Conservation (phyloP, 2,329 filamentous ascomycete species). For the Ascochyta koolunga region DNA sequence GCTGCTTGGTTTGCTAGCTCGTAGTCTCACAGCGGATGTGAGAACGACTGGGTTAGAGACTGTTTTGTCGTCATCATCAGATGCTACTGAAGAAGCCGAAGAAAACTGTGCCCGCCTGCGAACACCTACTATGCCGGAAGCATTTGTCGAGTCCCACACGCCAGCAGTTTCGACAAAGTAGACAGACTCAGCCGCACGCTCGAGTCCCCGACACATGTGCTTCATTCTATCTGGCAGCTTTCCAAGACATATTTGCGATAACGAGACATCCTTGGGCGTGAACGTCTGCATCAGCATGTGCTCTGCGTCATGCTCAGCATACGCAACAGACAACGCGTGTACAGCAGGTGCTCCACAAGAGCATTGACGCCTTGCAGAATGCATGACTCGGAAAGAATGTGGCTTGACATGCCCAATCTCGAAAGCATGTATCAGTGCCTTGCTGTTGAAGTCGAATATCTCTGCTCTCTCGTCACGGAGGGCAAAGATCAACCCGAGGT, state of each 20-base stretch:
- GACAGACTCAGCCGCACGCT: conserved; percentile 56
- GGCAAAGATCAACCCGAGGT: conserved; percentile 65
- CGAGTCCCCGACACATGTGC: conserved; percentile 44
- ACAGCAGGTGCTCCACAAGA: conserved; percentile 63
- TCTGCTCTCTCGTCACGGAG: conserved; percentile 63
- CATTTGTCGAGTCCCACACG: conserved; percentile 66
- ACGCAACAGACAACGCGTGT: conserved; percentile 68
- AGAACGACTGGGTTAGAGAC: conserved; percentile 17
- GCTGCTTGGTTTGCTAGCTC: conserved; percentile 24
- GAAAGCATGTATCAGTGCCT: conserved; percentile 67
- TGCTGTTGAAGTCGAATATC: conserved; percentile 65
- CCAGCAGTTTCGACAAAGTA: conserved; percentile 67
- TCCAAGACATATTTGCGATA: conserved; percentile 63
- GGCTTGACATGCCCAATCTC: conserved; percentile 63
- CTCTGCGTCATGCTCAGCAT: conserved; percentile 64
- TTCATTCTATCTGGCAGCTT: conserved; percentile 46
- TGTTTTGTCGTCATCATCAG: conserved; percentile 30
- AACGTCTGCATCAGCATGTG: conserved; percentile 71
- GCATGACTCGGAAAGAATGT: conserved; percentile 66
- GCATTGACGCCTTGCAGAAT: conserved; percentile 59
- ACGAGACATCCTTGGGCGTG: conserved; percentile 58
- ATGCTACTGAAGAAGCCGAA: conserved; percentile 37
- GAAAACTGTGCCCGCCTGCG: conserved; percentile 53
- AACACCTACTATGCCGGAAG: conserved; percentile 68
- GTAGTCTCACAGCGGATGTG: conserved; percentile 37